phyloP scores from a whole-genome alignment of 228 moss, liverwort and hornwort species.

The Sphagnum magellanicum region DNA sequence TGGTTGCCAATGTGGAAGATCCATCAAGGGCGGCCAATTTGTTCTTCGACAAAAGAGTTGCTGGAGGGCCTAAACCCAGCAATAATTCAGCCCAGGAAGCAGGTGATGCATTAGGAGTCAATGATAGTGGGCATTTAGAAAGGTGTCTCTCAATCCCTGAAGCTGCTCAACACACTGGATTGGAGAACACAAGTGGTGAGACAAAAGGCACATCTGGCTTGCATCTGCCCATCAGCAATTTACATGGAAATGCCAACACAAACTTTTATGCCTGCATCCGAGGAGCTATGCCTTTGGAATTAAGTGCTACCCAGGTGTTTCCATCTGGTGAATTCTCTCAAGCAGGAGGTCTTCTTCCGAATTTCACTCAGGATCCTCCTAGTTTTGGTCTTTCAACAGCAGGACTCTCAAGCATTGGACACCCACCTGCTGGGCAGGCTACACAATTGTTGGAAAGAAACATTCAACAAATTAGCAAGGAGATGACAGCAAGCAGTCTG shows the following conservation, averaged over 20 bases:
- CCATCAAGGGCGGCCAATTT: conserved; percentile 17
- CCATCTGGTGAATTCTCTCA: conserved; percentile 19
- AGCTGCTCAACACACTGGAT: conserved; percentile 5
- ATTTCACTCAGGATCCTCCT: conserved; percentile 14
- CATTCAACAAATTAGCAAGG: conserved; percentile 21
- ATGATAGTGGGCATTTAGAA: conserved; percentile 3
- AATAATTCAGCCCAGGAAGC: not conserved
- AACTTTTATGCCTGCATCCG: conserved; percentile 39
- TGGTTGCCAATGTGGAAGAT: conserved; percentile 35
- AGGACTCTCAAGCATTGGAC: not conserved
- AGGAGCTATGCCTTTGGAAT: conserved; percentile 25
- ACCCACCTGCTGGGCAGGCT: conserved; percentile 3
- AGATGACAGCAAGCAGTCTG: conserved; percentile 20
- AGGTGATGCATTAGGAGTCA: not conserved
- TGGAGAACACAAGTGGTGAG: conserved; percentile 1
- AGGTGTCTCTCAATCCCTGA: conserved; percentile 4
- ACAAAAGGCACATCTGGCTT: conserved; percentile 5
- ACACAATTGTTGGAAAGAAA: not conserved
- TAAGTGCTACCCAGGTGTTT: conserved; percentile 12
- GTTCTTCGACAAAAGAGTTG: conserved; percentile 11
- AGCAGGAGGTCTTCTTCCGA: conserved; percentile 12
- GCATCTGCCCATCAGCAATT: conserved; percentile 3
- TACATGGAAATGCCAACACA: conserved; percentile 38
- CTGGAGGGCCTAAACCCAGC: conserved; percentile 8
- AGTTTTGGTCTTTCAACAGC: conserved; percentile 1